Base-by-base conservation (phyloP, 2,329 filamentous ascomycete genomes). In the Aspergillus fructus region DNA sequence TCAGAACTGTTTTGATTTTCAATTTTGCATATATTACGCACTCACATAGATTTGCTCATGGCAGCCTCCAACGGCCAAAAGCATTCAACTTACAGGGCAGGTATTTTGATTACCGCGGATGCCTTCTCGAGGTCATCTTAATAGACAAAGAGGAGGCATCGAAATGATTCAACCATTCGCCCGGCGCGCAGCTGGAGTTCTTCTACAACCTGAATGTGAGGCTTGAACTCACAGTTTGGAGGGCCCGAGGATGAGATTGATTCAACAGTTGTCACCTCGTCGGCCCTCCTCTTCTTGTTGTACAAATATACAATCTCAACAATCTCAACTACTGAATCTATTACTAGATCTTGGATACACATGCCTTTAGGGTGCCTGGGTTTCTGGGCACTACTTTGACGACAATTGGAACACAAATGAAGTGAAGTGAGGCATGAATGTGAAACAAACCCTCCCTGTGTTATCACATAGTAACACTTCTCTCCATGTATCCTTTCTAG, bases 21-120 rank as follows among this genome's bases (percentile, higher is more conserved):
- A 6, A 30, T 15, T 41, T 13, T 30, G 37, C 48, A 41, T 50
- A 50, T 27, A 37, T 17, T 43, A 27, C 27, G 23, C 17, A 27
- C 40, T 43, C 24, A 42, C 43, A 51, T 56, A 56, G 53, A 56
- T 46, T 15, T 49, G 21, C 34, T 42, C 37, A 24, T 30, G 40
- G 40, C 11, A 23, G 46, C 19, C 33, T 21, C 12, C 46, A 8
- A 49, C 12, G 48, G 48, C 34, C 17, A 50, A 50, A 50, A 41
- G 48, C 48, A 41, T 40, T 39, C 48, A 50, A 41, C 34, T 27
- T 27, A 7, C 21, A 23, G 48, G 19, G 21, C 48, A 50, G 48
- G 12, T 30, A 40, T 50, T 39, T 15, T 23, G 19, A 9, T 43
- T 13, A 43, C n/a, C 34, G 41, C 21, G 41, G 41, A 24, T 43